Conservation (phyloP, 495 filamentous ascomycete species). For the Penicilliopsis zonata region DNA sequence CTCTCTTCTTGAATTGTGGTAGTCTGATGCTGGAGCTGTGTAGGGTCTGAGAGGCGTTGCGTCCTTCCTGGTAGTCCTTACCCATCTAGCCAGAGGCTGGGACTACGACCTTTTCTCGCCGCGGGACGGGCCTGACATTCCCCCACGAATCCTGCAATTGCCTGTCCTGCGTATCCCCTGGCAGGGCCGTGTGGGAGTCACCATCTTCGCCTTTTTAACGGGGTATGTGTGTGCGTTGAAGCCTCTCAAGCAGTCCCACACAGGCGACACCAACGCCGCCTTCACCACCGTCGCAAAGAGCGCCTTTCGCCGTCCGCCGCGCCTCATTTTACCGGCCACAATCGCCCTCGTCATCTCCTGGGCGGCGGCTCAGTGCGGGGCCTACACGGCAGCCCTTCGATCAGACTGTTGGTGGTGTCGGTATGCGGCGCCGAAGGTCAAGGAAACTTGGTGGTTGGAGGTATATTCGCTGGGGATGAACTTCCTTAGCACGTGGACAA, state of each 20-base stretch:
- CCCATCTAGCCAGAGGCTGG: conserved; percentile 50
- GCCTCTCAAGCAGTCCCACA: conserved; percentile 45
- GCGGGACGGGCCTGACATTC: conserved; percentile 27
- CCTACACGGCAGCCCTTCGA: conserved; percentile 42
- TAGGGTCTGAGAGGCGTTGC: conserved; percentile 55
- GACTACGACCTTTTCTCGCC: conserved; percentile 47
- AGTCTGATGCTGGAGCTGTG: neutral
- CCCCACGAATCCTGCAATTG: conserved; percentile 43
- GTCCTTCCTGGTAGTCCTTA: conserved; percentile 50
- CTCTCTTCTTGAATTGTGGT: neutral
- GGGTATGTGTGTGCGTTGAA: conserved; percentile 59
- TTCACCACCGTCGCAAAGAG: conserved; percentile 46
- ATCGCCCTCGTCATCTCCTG: conserved; percentile 47
- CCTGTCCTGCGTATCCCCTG: conserved; percentile 49
- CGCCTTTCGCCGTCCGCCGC: conserved; percentile 51
- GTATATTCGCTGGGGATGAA: conserved; percentile 33
- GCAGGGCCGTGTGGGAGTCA: conserved; percentile 53
- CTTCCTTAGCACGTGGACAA: conserved; percentile 45
- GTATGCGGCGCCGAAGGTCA: conserved; percentile 37
- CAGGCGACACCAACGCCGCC: conserved; percentile 39
- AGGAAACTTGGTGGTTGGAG: conserved; percentile 21
- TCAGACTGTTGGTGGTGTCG: conserved; percentile 50
- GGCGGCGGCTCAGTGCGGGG: conserved; percentile 44
- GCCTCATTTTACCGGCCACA: conserved; percentile 47
- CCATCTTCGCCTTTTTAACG: conserved; percentile 55